These are phyloP conservation scores for Leptodontidium sp. DNA, from an alignment of 2,329 filamentous ascomycete genomes.

Conservation along the genomic window DNA sequence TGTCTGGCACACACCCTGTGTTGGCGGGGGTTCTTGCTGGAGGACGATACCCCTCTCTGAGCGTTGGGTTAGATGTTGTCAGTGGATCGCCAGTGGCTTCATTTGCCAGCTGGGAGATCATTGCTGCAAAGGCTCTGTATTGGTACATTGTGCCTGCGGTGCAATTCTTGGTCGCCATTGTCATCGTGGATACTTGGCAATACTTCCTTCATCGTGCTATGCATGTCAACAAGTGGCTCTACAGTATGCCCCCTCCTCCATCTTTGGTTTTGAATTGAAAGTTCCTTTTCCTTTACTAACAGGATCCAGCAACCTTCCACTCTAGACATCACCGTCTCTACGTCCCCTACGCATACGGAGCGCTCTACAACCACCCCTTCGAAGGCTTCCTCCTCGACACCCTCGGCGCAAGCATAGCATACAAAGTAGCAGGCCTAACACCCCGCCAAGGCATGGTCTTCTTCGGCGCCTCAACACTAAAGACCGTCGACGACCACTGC, in stretches of 20 bases:
- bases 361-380: constrained; percentile 94
- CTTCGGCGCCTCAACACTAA: constrained; percentile 88
- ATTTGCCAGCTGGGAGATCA: constrained; percentile 86
- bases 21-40: constrained; percentile 80
- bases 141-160: constrained; percentile 77
- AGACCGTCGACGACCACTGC: constrained; percentile 98
- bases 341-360: constrained; percentile 96
- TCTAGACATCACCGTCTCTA: constrained; percentile 96
- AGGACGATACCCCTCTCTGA: constrained; percentile 79
- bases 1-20: constrained; percentile 74
- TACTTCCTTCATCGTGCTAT: constrained; percentile 96
- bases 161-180: constrained; percentile 79
- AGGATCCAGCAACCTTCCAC: constrained; percentile 78
- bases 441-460: constrained; percentile 87
- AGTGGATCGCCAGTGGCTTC: constrained; percentile 66
- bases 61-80: constrained; percentile 62
- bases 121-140: constrained; percentile 80
- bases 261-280: not conserved
- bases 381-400: constrained; percentile 96
- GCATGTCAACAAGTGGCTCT: constrained; percentile 98
- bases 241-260: constrained; percentile 68
- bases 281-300: constrained; percentile 36
- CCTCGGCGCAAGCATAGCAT: constrained; percentile 82
- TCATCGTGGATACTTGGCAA: constrained; percentile 94
- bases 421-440: constrained; percentile 84